Base-by-base conservation (phyloP, 805 yeast species). In the Candida saitoana region DNA sequence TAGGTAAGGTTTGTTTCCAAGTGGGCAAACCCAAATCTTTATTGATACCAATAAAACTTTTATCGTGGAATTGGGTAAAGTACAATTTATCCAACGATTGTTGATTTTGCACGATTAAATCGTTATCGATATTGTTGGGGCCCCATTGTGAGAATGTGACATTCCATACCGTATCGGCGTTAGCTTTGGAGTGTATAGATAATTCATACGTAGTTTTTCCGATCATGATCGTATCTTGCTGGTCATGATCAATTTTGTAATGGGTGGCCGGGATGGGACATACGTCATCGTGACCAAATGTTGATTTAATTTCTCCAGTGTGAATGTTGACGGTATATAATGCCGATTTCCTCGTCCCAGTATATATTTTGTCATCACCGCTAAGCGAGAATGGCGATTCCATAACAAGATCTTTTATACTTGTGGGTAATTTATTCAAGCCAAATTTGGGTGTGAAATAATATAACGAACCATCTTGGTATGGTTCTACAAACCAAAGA, bases 401-500 rank as follows among this genome's bases (percentile, higher is more conserved):
- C 46, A 79, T 59, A 0, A 93, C 87, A 42, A 93, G 69, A 46
- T 84, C 84, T 48, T 79, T 78, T 18, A 93, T 85, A 4, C 88
- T 74, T 0, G 91, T 76, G 0, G 97, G 96, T 3, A 93, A 70
- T 55, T 79, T 84, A 54, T 85, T 87, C 18, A 93, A 62, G 0
- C 98, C 98, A 17, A 64, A 66, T 25, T 77, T 77, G 14, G 81
- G 80, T 12, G 86, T 81, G 62, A 91, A 91, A 56, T 81, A 87
- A 59, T 82, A 90, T 3, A 93, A 68, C 0, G 82, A 69, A 1
- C 99, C 99, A 44, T 86, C 96, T 3, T 81, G 82, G 49, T 74
- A 77, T 0, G 98, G 98, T 51, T 93, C 99, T 1, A 93, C 91
- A 40, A 91, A 82, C 91, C 97, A 86, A 0, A 83, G 76, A 39